Base-by-base conservation (phyloP, 2,329 filamentous ascomycete genomes). In the Pseudogymnoascus sp. region DNA sequence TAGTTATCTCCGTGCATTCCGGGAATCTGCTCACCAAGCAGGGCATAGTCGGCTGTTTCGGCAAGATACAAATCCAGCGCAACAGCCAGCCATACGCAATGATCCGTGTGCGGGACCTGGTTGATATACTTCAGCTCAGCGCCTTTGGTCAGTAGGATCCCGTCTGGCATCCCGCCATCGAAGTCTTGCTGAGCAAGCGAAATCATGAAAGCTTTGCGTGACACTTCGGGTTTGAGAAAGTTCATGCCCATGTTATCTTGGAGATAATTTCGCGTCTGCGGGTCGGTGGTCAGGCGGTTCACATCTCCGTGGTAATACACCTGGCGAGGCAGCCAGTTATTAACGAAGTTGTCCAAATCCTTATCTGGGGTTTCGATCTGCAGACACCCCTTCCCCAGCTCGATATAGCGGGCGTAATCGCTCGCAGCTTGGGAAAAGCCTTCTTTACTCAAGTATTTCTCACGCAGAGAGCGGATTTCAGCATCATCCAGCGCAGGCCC, bases 211-310 rank as follows among this genome's bases (percentile, higher is more conserved):
- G 82, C 79, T 31, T 75, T 73, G 3, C 81, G 79, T 19, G 81
- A 75, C 1, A 82, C 79, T 3, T 75, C 71, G 0, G 83, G 81
- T 65, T 79, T 78, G 73, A 85, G 81, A 72, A 79, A 85, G 60
- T 78, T 79, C 82, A 85, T 85, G 64, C 82, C 82, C 82, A 85
- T 84, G 71, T 83, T 84, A 72, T 85, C 83, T 69, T 85, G 82
- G 2, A 85, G 72, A 68, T 84, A 85, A 69, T 85, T 85, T 48
- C 83, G 79, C 6, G 83, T 85, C 70, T 85, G 83, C 19, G 83
- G 82, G 69, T 85, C 82, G 0, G 83, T 84, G 0, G 81, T 83
- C 36, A 85, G 73, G 10, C 83, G 80, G 70, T 85, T 85, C 43
- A 84, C 81, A 67, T 84, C 81, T 62, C 83, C 83, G 68, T 85